phyloP scores from a whole-genome alignment of 495 filamentous ascomycete genomes.

The Penicillium taxi region DNA sequence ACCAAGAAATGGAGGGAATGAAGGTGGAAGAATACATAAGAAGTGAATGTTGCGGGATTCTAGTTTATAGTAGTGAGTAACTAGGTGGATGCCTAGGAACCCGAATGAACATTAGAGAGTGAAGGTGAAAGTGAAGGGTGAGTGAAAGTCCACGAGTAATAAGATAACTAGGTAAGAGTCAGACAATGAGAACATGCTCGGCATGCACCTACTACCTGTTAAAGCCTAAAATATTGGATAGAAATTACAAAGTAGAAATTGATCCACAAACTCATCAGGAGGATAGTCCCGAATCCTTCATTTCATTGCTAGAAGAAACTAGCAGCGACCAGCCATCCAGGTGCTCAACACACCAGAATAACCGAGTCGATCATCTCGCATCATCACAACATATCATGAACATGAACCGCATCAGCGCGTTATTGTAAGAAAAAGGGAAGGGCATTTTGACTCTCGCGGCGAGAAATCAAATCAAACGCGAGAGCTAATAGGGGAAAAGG shows the following conservation, averaged over 20 bases:
- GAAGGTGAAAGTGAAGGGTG: too few relatives aligned
- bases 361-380: conserved; percentile 22
- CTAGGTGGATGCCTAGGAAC: too few relatives aligned
- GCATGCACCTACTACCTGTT: too few relatives aligned
- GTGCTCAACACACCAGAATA: conserved; percentile 1
- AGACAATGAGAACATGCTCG: too few relatives aligned
- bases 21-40: too few relatives aligned
- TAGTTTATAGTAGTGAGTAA: too few relatives aligned
- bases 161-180: too few relatives aligned
- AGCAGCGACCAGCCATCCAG: conserved; percentile 11
- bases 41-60: too few relatives aligned
- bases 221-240: too few relatives aligned
- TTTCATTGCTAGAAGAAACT: conserved; percentile 18
- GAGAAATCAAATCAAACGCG: conserved; percentile 2
- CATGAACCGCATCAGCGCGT: conserved; percentile 26
- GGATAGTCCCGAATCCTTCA: conserved; percentile 9
- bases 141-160: too few relatives aligned
- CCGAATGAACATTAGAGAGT: too few relatives aligned
- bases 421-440: conserved; percentile 9
- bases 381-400: conserved; percentile 27
- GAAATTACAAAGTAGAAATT: not conserved
- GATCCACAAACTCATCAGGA: conserved; percentile 3
- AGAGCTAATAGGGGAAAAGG: conserved; percentile 3
- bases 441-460: conserved; percentile 13
- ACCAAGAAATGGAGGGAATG: too few relatives aligned